A percentile compares a stretch with the other conserved stretches of the same genome.
phyloP scores from a whole-genome alignment of 495 filamentous ascomycete species.

The Trichoderma orchidacearum region DNA sequence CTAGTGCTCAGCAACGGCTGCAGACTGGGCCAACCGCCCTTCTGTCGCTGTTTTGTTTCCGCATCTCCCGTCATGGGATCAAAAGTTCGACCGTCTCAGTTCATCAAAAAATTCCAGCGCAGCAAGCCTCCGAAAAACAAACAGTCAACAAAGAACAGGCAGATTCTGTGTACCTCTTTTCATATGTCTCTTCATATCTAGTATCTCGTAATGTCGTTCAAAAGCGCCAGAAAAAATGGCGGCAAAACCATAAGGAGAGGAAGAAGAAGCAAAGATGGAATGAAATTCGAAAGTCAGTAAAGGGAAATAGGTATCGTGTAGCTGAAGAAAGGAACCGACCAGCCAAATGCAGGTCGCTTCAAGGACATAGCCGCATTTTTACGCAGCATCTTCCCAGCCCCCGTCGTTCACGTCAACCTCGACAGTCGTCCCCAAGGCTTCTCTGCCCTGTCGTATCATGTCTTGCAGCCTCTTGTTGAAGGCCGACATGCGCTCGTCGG shows the following conservation, averaged over 20 bases:
- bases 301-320: neutral
- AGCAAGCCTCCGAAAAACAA: neutral
- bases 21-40: too few relatives aligned
- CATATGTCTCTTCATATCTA: neutral
- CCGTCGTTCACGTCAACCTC: slow-evolving; percentile 40
- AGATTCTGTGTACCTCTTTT: neutral
- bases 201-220: neutral
- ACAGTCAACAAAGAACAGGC: neutral
- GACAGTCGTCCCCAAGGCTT: slow-evolving; percentile 69
- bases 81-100: neutral
- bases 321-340: neutral
- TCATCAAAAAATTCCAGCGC: neutral
- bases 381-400: slow-evolving; percentile 28
- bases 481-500: slow-evolving; percentile 61
- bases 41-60: neutral
- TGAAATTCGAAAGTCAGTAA: neutral
- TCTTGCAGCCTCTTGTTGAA: slow-evolving; percentile 65
- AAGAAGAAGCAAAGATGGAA: neutral
- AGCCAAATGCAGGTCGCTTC: too few relatives aligned
- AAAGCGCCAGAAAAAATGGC: neutral
- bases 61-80: neutral
- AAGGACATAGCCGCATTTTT: too few relatives aligned
- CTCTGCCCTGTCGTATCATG: slow-evolving; percentile 81
- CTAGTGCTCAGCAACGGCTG: neutral
- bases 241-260: neutral